Percentiles rank a stretch among this genome's conserved stretches.
phyloP scores from a whole-genome alignment of 768 basidiomycete genomes.

The Cyathus striatus region DNA sequence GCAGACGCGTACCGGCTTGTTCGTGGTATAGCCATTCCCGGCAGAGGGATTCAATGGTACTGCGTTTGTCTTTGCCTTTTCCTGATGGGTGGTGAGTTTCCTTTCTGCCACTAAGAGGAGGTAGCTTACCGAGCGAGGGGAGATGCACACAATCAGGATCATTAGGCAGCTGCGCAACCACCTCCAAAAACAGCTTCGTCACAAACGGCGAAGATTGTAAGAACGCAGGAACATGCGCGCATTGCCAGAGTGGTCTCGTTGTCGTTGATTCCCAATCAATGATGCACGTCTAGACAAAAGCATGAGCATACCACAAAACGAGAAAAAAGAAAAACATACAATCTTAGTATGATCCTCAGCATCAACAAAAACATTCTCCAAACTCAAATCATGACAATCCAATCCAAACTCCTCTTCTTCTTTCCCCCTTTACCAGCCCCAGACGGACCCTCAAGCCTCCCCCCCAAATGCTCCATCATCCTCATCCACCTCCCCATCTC shows the following conservation, averaged over 20 bases:
- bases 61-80: no score
- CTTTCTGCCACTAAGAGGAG: no score
- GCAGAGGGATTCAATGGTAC: constrained; percentile 42
- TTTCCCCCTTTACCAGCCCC: constrained; percentile 22
- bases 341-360: constrained; percentile 60
- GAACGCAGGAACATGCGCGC: constrained; percentile 77
- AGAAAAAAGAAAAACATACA: constrained; percentile 38
- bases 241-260: constrained; percentile 80
- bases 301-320: neutral
- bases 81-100: no score
- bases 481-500: constrained; percentile 72
- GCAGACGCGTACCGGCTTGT: constrained; percentile 54
- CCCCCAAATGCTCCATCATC: constrained; percentile 58
- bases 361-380: constrained; percentile 85
- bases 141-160: constrained; percentile 18
- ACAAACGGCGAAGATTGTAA: constrained; percentile 76
- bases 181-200: constrained; percentile 62
- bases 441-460: no score
- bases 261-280: constrained; percentile 94
- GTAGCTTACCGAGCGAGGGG: constrained; percentile 11
- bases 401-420: constrained; percentile 65
- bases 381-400: constrained; percentile 81
- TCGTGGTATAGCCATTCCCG: constrained; percentile 76
- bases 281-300: constrained; percentile 60
- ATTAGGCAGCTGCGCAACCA: constrained; percentile 45